These are phyloP conservation scores for Rhododendron mucronatum DNA, from an alignment of 148 eudicot genomes.

Conservation along the genomic window DNA sequence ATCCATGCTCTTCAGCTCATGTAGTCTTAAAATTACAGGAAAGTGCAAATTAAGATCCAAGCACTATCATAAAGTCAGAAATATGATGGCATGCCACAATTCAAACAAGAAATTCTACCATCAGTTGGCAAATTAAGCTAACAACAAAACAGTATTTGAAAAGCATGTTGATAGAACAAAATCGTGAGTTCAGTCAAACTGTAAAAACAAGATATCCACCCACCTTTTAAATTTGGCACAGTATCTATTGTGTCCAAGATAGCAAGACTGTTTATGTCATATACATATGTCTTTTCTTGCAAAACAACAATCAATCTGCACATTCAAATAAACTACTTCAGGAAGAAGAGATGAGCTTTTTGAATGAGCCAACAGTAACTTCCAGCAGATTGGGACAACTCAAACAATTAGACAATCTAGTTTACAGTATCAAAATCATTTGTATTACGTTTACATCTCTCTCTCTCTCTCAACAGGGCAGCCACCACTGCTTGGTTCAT, in stretches of 20 bases:
- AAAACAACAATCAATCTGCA: conserved; percentile 85
- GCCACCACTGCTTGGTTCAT: background rate
- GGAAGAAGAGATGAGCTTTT: background rate
- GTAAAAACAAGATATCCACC: conserved; percentile 5
- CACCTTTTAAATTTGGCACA: conserved; percentile 83
- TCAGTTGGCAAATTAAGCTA: background rate
- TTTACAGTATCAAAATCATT: background rate
- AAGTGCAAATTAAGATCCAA: background rate
- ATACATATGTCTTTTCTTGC: conserved; percentile 71
- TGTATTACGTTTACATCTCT: background rate
- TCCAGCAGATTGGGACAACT: background rate
- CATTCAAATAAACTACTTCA: background rate
- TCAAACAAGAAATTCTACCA: background rate
- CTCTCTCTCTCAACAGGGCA: background rate
- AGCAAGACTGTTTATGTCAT: conserved; percentile 60
- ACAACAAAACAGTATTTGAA: background rate
- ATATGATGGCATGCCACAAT: background rate
- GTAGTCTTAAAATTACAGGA: background rate
- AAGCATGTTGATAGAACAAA: background rate
- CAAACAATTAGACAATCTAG: background rate
- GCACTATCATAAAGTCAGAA: background rate
- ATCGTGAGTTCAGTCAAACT: background rate
- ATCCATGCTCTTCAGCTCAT: background rate
- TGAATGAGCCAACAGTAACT: background rate
- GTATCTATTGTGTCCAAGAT: conserved; percentile 78